A percentile compares a stretch with the other conserved stretches of the same genome.
These are phyloP conservation scores for Hericium rajendrae DNA, from an alignment of 768 basidiomycete genomes.

Conservation along the genomic window DNA sequence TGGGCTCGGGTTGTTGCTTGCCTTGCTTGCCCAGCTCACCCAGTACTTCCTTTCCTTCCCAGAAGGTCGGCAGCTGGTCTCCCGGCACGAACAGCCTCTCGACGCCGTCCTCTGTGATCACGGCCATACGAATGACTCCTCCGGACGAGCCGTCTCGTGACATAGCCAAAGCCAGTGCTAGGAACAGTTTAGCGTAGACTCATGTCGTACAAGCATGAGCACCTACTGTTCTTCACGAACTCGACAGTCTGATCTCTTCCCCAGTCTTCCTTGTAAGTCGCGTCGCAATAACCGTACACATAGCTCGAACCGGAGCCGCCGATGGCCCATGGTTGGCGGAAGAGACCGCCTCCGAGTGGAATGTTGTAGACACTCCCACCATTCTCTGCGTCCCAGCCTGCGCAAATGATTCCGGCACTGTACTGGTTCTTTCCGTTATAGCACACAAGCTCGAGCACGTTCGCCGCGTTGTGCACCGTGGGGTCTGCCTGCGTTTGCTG, in stretches of 20 bases:
- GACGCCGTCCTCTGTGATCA: constrained; percentile 88
- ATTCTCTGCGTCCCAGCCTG: constrained; percentile 88
- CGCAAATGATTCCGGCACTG: constrained; percentile 93
- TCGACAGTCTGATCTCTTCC: constrained; percentile 80
- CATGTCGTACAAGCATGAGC: neutral
- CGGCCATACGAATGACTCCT: constrained; percentile 94
- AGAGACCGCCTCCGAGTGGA: constrained; percentile 91
- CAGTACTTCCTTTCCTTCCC: constrained; percentile 76
- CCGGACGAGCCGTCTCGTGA: constrained; percentile 96
- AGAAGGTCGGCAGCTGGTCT: constrained; percentile 79
- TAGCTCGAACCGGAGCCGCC: constrained; percentile 97
- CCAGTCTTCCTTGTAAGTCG: constrained; percentile 94
- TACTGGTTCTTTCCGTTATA: constrained; percentile 90
- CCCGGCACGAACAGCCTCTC: constrained; percentile 92
- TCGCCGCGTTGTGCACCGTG: constrained; percentile 73
- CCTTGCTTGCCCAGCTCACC: constrained; percentile 22
- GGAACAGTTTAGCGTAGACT: neutral
- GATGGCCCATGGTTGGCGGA: constrained; percentile 98
- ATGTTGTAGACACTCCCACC: constrained; percentile 96
- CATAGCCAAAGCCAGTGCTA: constrained; percentile 94
- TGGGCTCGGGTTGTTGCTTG: constrained; percentile 26
- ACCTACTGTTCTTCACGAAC: constrained; percentile 93
- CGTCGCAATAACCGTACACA: constrained; percentile 98
- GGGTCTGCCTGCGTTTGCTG: constrained; percentile 50
- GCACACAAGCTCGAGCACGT: constrained; percentile 77